Percentiles rank a stretch among this genome's conserved stretches.
Evolutionary conservation across 768 basidiomycete genomes (phyloP).

Genomic region (Amanita pallidorosea): DNA sequence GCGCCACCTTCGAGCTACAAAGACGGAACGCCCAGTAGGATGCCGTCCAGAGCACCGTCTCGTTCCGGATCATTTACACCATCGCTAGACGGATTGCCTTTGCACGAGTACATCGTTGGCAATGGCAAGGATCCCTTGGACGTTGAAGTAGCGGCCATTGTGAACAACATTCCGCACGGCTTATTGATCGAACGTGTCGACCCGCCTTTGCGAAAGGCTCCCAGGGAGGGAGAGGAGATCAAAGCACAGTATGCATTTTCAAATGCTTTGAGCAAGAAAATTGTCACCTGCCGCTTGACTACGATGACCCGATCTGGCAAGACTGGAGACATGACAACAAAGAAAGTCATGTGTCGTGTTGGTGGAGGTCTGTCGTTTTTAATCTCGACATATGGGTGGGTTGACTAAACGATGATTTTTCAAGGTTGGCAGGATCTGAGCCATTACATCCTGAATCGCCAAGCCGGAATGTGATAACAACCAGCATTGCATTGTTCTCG

Average conservation of each 20-base stretch:
- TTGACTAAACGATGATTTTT: slow-evolving; percentile 3
- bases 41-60: slow-evolving; percentile 56
- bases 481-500: background rate
- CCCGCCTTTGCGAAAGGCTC: slow-evolving; percentile 53
- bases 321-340: slow-evolving; percentile 39
- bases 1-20: slow-evolving; percentile 71
- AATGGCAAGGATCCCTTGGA: slow-evolving; percentile 77
- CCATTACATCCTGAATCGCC: slow-evolving; percentile 67
- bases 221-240: slow-evolving; percentile 68
- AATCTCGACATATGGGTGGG: background rate
- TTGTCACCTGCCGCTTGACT: slow-evolving; percentile 71
- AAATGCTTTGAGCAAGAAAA: slow-evolving; percentile 60
- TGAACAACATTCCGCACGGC: slow-evolving; percentile 70
- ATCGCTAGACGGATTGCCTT: slow-evolving; percentile 35
- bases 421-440: slow-evolving; percentile 74
- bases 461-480: slow-evolving; percentile 44
- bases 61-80: slow-evolving; percentile 60
- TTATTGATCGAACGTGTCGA: slow-evolving; percentile 74
- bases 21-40: slow-evolving; percentile 35
- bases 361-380: slow-evolving; percentile 56
- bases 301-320: slow-evolving; percentile 56
- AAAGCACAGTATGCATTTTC: slow-evolving; percentile 80
- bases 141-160: slow-evolving; percentile 61
- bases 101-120: slow-evolving; percentile 53
- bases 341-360: slow-evolving; percentile 89